Evolutionary conservation across 768 basidiomycete species (phyloP).

Genomic region (Leccinum sublutescens): DNA sequence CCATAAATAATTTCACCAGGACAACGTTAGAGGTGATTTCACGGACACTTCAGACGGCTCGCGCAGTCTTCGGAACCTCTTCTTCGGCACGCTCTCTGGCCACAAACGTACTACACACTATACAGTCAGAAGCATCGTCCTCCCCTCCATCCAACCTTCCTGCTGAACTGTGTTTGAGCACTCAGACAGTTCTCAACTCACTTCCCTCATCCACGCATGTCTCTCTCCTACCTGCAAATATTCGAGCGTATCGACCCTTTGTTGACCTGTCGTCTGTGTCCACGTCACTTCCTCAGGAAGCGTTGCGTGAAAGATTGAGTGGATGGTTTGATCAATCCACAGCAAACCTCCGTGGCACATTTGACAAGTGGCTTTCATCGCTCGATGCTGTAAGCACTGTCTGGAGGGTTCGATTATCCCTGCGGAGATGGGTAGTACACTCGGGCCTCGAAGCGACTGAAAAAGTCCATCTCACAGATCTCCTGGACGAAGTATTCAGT

Average conservation of each 20-base stretch:
- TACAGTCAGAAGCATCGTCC: constrained; percentile 51
- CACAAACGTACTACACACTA: constrained; percentile 52
- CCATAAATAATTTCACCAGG: constrained; percentile 52
- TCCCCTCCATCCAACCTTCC: constrained; percentile 36
- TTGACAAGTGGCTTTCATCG: constrained; percentile 56
- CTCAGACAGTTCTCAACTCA: constrained; percentile 60
- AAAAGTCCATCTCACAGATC: constrained; percentile 36
- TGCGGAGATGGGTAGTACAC: constrained; percentile 44
- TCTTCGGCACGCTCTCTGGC: constrained; percentile 46
- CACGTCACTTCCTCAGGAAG: constrained; percentile 44
- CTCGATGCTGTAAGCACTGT: constrained; percentile 63
- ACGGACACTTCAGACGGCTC: constrained; percentile 55
- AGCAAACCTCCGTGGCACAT: constrained; percentile 42
- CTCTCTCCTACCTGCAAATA: constrained; percentile 64
- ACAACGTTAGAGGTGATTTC: constrained; percentile 53
- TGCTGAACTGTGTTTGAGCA: constrained; percentile 58
- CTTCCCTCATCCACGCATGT: constrained; percentile 86
- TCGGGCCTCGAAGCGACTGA: constrained; percentile 51
- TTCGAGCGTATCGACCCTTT: constrained; percentile 83
- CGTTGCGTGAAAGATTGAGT: constrained; percentile 47
- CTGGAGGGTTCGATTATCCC: constrained; percentile 64
- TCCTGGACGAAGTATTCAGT: constrained; percentile 57
- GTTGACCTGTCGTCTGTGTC: constrained; percentile 67
- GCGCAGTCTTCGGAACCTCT: constrained; percentile 53
- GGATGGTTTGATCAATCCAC: constrained; percentile 65